Evolutionary conservation across 495 filamentous ascomycete species (phyloP), one percentile per base, ranked within the genome.

Genomic region (Aspergillus incahuasiensis): DNA sequence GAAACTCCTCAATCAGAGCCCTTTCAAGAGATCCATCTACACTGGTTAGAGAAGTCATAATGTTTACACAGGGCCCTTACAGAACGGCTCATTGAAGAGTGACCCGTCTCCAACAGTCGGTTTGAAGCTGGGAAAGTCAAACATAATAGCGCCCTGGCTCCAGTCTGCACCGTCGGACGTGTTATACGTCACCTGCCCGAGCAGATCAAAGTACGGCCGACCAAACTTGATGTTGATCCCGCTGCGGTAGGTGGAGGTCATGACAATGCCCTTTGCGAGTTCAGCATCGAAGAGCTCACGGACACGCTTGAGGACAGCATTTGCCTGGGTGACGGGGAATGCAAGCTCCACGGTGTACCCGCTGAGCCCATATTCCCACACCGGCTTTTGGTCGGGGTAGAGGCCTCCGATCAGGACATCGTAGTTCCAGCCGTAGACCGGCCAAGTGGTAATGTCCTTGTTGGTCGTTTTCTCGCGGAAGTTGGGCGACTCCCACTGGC

Each of bases 191-290:
- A 58, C 56, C 42, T 58, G 56, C 0, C 56, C 56, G 1, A 58
- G 56, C 41, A 58, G 32, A 39, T 58, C 56, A 48, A 48, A 58
- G 21, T 58, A 58, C 9, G 56, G 49, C 21, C 56, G 25, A 2
- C 56, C 56, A 16, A 58, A 58, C 22, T 58, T 58, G 48, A 58
- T 58, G 24, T 58, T 58, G 34, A 58, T 58, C 7, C 56, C 56
- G 13, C 40, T 58, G 1, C 56, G 49, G 35, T 58, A 58, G 8
- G 56, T 58, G 20, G 56, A 58, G 0, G 56, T 58, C 56, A 58
- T 58, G 20, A 58, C 35, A 2, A 48, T 8, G 1, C 20, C 41
- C 20, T 43, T 58, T 48, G 48, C 48, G 20, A 38, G 6, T 32
- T 58, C 56, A 7, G 30, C 49, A 18, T 58, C 56, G 20, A 58